A percentile compares a stretch with the other conserved stretches of the same genome.
Evolutionary conservation across 768 basidiomycete genomes (phyloP).

Genomic region (Sporobolomyces roseus): DNA sequence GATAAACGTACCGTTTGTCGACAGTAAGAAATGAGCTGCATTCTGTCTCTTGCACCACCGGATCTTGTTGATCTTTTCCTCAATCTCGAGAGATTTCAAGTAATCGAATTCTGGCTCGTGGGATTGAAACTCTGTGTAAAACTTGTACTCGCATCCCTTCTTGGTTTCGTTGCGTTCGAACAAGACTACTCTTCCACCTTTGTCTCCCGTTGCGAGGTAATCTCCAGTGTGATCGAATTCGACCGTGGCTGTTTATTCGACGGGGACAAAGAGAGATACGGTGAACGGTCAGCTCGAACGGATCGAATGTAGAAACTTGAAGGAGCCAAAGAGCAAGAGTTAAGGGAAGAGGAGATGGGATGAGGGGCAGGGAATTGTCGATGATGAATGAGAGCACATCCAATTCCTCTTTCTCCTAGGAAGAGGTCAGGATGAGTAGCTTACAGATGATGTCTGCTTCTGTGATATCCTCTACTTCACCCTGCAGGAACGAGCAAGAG

Average conservation of each 20-base stretch:
- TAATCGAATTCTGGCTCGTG: constrained; percentile 99
- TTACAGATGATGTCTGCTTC: constrained; percentile 93
- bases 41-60: constrained; percentile 99
- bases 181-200: constrained; percentile 95
- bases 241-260: constrained; percentile 70
- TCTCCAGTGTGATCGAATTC: constrained; percentile 99
- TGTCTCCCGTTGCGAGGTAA: constrained; percentile 98
- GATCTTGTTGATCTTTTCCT: constrained; percentile 99
- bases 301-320: too few relatives aligned
- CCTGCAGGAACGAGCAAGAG: constrained; percentile 5
- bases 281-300: too few relatives aligned
- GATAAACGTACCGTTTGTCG: constrained; percentile 76
- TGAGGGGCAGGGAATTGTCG: background rate
- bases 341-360: background rate
- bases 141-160: constrained; percentile 99
- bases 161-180: constrained; percentile 99
- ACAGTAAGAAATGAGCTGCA: constrained; percentile 90
- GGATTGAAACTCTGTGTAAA: constrained; percentile 99
- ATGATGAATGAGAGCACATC: too few relatives aligned
- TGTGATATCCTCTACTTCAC: constrained; percentile 97
- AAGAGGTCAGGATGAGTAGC: background rate
- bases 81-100: constrained; percentile 98
- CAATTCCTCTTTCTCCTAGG: too few relatives aligned
- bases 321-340: background rate
- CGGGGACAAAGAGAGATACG: too few relatives aligned